Base-by-base conservation (phyloP, 805 yeast species). In the Pichia thaimueangensis region DNA sequence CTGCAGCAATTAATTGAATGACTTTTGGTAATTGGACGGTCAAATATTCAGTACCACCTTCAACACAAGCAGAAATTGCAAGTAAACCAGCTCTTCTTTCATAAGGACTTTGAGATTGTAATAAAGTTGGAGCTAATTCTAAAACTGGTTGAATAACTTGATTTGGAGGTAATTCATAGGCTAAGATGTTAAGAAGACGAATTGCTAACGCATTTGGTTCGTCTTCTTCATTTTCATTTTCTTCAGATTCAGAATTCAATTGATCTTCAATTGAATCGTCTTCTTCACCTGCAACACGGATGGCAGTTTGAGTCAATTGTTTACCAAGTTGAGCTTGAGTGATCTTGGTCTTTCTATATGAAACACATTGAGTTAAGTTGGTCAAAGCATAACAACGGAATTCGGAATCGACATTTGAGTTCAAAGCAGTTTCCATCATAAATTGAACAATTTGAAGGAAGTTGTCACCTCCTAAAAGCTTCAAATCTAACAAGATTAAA, bases 21-120 rank as follows among this genome's bases (percentile, higher is more conserved):
- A 93, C 67, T 57, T 80, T 80, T 46, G 76, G 74, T 47, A 89
- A 66, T 59, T 88, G 91, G 37, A 82, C 73, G 36, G 88, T 75
- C 55, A 85, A 74, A 63, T 73, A 91, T 59, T 93, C 99, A 48
- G 97, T 97, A 32, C 97, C 91, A 60, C 97, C 98, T 49, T 84
- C 76, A 35, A 85, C 85, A 40, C 91, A 79, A 44, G 79, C 86
- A 54, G 94, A 87, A 49, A 93, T 68, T 27, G 95, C 76, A 54
- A 86, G 69, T 40, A 88, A 71, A 42, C 84, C 93, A 46, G 94
- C 96, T 68, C 96, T 80, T 69, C 94, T 80, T 67, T 84, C 87
- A 51, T 76, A 81, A 48, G 74, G 72, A 60, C 86, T 78, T n/a
- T 76, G 51, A 15, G 89, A 75, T 37, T 76, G 65, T 47, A 81